These are phyloP conservation scores for Nigrospora osmanthi DNA, from an alignment of 2,329 filamentous ascomycete genomes.

Conservation along the genomic window DNA sequence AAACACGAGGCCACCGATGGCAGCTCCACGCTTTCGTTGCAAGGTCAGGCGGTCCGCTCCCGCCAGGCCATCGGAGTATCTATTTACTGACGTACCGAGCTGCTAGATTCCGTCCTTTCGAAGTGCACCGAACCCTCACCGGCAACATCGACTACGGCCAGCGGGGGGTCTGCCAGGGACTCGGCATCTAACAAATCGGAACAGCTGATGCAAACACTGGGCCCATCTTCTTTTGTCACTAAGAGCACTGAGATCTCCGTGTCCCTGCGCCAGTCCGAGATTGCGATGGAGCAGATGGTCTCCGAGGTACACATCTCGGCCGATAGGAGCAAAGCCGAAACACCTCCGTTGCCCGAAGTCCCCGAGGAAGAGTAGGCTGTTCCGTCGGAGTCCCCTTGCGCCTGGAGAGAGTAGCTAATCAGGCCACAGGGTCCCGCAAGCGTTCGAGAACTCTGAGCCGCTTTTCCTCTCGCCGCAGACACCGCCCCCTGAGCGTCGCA, in stretches of 20 bases:
- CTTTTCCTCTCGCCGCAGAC: constrained; percentile 9
- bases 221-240: constrained; percentile 32
- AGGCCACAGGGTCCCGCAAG: constrained; percentile 2
- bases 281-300: constrained; percentile 23
- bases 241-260: constrained; percentile 29
- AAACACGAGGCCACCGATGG: constrained; percentile 9
- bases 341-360: constrained; percentile 18
- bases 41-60: constrained; percentile 18
- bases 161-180: constrained; percentile 21
- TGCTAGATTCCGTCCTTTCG: constrained; percentile 34
- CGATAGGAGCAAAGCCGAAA: constrained; percentile 16
- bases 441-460: constrained; percentile 14
- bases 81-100: constrained; percentile 10
- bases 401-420: background rate
- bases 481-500: constrained; percentile 9
- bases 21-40: constrained; percentile 21
- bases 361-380: constrained; percentile 19
- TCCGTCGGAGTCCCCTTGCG: too few relatives aligned
- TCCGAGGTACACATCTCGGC: constrained; percentile 29
- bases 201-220: constrained; percentile 29
- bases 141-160: constrained; percentile 22
- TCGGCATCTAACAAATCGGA: constrained; percentile 19
- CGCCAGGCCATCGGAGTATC: background rate
- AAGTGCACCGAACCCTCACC: constrained; percentile 32
- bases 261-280: constrained; percentile 22